Conservation (phyloP, 2,329 filamentous ascomycete species). For the Trichophyton rubrum region DNA sequence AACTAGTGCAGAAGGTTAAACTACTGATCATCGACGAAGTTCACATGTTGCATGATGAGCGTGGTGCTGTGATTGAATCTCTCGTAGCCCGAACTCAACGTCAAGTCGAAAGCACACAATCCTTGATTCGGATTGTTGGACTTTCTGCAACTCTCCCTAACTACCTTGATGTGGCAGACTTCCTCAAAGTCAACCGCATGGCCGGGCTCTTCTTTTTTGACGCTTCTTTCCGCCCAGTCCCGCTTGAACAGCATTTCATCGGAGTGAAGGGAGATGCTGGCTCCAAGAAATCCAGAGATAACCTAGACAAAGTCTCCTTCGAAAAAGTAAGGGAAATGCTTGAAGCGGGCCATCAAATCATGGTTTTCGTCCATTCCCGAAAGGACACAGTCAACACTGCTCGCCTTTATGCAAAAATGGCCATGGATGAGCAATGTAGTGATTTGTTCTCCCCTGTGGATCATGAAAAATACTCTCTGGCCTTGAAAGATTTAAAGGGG, state of each 20-base stretch:
- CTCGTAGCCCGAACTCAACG: conserved; percentile 88
- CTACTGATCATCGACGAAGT: conserved; percentile 97
- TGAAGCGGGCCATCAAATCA: conserved; percentile 81
- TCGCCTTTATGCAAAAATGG: conserved; percentile 73
- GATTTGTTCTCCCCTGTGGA: conserved; percentile 72
- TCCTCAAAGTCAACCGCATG: conserved; percentile 87
- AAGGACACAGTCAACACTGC: conserved; percentile 88
- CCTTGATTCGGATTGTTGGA: conserved; percentile 88
- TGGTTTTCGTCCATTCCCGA: conserved; percentile 97
- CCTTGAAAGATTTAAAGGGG: conserved; percentile 70
- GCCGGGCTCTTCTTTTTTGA: conserved; percentile 96
- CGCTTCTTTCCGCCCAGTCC: conserved; percentile 86
- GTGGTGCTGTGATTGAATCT: conserved; percentile 90
- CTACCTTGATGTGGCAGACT: conserved; percentile 92
- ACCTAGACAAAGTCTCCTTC: conserved; percentile 74
- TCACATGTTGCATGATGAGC: conserved; percentile 97
- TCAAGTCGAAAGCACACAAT: conserved; percentile 96
- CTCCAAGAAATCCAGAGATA: conserved; percentile 69
- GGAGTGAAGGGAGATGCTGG: conserved; percentile 64
- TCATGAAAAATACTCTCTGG: conserved; percentile 69
- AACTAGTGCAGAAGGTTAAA: conserved; percentile 92
- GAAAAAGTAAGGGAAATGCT: conserved; percentile 95
- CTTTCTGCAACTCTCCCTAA: conserved; percentile 93
- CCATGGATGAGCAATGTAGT: conserved; percentile 62
- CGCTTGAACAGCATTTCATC: conserved; percentile 92